These are phyloP conservation scores for Russula sp. DNA, from an alignment of 768 basidiomycete genomes.

Conservation along the genomic window DNA sequence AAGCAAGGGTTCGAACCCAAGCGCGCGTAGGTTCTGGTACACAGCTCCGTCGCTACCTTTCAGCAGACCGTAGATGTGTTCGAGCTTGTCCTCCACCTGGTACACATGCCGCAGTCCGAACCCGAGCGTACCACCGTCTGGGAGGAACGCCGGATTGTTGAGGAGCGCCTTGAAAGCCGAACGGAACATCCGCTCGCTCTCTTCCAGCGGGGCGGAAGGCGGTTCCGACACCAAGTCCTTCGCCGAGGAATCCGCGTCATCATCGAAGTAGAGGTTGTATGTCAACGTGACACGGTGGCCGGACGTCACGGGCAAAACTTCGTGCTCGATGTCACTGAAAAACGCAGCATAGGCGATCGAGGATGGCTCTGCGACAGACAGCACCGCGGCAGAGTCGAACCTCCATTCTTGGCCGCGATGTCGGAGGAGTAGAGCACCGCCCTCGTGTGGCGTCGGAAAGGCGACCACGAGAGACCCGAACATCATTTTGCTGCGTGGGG, in stretches of 20 bases:
- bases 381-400: constrained; percentile 26
- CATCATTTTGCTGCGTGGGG: not conserved
- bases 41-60: constrained; percentile 8
- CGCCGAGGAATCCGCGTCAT: not conserved
- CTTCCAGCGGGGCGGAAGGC: not conserved
- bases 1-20: not conserved
- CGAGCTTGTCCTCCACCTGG: not conserved
- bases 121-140: constrained; percentile 1
- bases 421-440: constrained; percentile 38
- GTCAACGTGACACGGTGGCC: constrained; percentile 29
- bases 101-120: constrained; percentile 12
- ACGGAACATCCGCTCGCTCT: not conserved
- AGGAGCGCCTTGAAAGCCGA: not conserved
- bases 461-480: not conserved
- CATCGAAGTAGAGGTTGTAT: constrained; percentile 34
- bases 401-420: constrained; percentile 29
- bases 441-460: constrained; percentile 35
- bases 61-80: not conserved
- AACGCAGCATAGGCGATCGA: constrained; percentile 38
- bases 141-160: constrained; percentile 2
- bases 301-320: constrained; percentile 36
- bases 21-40: not conserved
- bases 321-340: constrained; percentile 42
- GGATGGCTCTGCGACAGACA: constrained; percentile 18
- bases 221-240: not conserved